Base-by-base conservation (phyloP, 345 rosid genomes). In the Aethionema arabicum region DNA sequence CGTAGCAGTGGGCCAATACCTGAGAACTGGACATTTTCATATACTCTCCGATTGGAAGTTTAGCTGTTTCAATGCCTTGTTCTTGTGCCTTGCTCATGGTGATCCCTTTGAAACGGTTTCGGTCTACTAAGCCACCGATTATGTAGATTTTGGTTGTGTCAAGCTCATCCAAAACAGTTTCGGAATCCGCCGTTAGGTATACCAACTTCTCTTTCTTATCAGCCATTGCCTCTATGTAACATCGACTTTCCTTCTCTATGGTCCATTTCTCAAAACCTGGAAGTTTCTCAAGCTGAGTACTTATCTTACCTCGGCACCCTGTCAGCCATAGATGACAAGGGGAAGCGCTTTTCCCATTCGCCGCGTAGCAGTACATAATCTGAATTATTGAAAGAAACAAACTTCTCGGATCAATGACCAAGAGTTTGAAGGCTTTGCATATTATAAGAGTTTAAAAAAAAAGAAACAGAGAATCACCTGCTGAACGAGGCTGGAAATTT, bases 21-120 rank as follows among this genome's bases (percentile, higher is more conserved):
- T 90, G 97, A 58, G 99, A 90, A 65, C 92, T 83, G 7, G 89
- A 87, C 99, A 90, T 90, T 79, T 93, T 90, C 80, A 93, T 69
- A 77, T 83, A 88, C 76, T 68, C 84, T 65, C 87, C 88, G 0
- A 93, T 90, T 0, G 99, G 99, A 48, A 93, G 88, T 59, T 78
- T 87, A 3, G 95, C 92, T 27, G 96, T 86, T 71, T 80, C 87
- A 50, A 93, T 87, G 43, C 92, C 92, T 55, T 90, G 97, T 74
- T 87, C 97, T 65, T 80, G 75, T 5, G 92, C 99, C 77, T 93
- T 90, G 80, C 76, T 76, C 95, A 85, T 80, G 8, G 95, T 90
- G 70, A 90, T 73, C 54, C 97, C 96, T 70, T 93, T 93, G 82
- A 84, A 87, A n/a, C 97, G 66, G 77, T 93, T 93, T 42, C 99